These are phyloP conservation scores for Cryptosporidium felis DNA, from an alignment of 169 alveolate genomes.

Conservation along the genomic window DNA sequence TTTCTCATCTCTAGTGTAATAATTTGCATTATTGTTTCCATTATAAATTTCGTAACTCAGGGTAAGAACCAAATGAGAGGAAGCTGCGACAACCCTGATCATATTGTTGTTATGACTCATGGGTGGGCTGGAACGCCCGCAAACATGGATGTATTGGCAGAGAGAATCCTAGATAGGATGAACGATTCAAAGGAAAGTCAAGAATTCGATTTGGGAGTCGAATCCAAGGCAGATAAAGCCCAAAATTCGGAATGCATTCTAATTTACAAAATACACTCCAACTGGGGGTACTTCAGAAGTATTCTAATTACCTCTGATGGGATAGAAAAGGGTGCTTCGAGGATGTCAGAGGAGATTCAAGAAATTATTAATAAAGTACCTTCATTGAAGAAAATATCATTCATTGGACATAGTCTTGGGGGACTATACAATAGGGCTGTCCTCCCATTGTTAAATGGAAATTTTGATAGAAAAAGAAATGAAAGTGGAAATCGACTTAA, in stretches of 20 bases:
- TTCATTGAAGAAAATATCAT: slow-evolving; percentile 38
- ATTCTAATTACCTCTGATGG: slow-evolving; percentile 68
- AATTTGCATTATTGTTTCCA: slow-evolving; percentile 32
- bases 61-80: slow-evolving; percentile 27
- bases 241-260: slow-evolving; percentile 13
- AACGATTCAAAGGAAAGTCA: background rate
- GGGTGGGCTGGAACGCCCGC: slow-evolving; percentile 73
- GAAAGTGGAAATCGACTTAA: background rate
- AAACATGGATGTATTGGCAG: slow-evolving; percentile 66
- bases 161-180: slow-evolving; percentile 22
- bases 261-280: slow-evolving; percentile 60
- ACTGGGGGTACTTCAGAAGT: slow-evolving; percentile 70
- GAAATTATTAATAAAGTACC: slow-evolving; percentile 27
- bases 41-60: slow-evolving; percentile 40
- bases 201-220: too few species aligned
- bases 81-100: slow-evolving; percentile 23
- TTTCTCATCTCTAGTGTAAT: slow-evolving; percentile 31
- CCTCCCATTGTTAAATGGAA: slow-evolving; percentile 28
- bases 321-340: slow-evolving; percentile 61
- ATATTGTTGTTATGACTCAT: slow-evolving; percentile 62
- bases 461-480: background rate
- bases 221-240: background rate
- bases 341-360: slow-evolving; percentile 52
- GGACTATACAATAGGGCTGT: slow-evolving; percentile 69
- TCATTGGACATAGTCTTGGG: slow-evolving; percentile 66